Conservation (phyloP, 225 moss, liverwort and hornwort genomes). For the Asterella californica region DNA sequence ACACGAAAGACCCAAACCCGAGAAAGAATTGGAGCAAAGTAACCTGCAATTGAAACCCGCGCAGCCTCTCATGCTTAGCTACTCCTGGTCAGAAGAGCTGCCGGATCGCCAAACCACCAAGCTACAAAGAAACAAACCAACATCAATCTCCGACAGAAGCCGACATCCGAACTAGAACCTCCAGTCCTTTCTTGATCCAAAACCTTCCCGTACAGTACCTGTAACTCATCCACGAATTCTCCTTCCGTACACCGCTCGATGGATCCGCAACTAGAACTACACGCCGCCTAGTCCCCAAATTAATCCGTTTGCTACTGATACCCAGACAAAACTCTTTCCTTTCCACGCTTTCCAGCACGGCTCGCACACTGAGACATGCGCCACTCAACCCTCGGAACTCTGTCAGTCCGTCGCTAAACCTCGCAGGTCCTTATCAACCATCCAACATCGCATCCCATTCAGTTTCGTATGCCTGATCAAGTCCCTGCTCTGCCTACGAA, state of each 20-base stretch:
- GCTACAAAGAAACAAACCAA: not conserved
- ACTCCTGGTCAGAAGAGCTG: not conserved
- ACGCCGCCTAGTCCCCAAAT: not conserved
- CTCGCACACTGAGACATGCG: not conserved
- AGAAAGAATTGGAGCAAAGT: not conserved
- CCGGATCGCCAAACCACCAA: conserved; percentile 2
- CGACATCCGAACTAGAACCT: not conserved
- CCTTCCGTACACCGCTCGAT: not conserved
- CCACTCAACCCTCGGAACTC: not conserved
- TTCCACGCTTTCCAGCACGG: not conserved
- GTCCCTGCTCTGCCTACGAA: not conserved
- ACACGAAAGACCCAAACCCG: not conserved
- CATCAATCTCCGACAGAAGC: not conserved
- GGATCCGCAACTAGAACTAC: conserved; percentile 8
- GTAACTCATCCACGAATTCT: not conserved
- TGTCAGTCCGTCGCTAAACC: conserved; percentile 1
- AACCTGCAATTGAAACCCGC: conserved; percentile 10
- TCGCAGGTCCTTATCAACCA: not conserved
- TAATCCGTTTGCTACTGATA: not conserved
- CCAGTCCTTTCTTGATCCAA: conserved; percentile 3
- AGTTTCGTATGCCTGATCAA: conserved; percentile 4
- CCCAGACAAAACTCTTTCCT: not conserved
- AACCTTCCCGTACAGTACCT: not conserved
- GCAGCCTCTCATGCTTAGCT: conserved; percentile 1
- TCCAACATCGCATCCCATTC: not conserved